Base-by-base conservation (phyloP, 495 filamentous ascomycete species). In the Penicillium pancosmium region DNA sequence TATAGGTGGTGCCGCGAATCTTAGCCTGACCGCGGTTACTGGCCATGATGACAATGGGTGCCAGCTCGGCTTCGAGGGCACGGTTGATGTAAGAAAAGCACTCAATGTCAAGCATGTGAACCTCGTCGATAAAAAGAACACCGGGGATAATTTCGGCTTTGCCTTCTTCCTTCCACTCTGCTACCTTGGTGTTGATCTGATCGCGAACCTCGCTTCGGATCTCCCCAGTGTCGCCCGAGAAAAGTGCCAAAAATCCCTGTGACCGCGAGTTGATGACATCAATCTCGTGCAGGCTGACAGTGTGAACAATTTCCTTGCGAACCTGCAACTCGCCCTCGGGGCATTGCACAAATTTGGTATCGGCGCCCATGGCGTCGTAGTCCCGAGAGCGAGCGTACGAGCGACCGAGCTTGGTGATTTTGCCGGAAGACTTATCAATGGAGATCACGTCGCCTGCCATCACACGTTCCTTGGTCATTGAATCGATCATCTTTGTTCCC, bases 41-140 rank as follows among this genome's bases (percentile, higher is more conserved):
- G n/a, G 94, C 94, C 92, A 99, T 97, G 74, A 99, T 98, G 72
- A 99, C 93, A 67, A 99, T 94, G 34, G 94, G 94, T 2, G 93
- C 91, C 16, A 99, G 82, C 61, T 97, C 92, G 21, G 88, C 89
- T 71, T 99, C 94, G 21, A 98, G 81, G 5, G 94, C 94, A 27
- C 95, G 90, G 80, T 99, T 99, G 80, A 99, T 88, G 80, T 92
- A 99, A 44, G 91, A 93, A 78, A 96, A 99, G 78, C 94, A 97
- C 68, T 99, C 94, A 61, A 97, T 96, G 71, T 99, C 94, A 18
- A 99, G 88, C 94, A 98, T 98, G 79, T 99, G 94, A 2, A 99
- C 93, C 76, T 99, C 94, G 66, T 99, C 94, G 65, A 99, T 96
- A 80, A 99, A 99, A 10, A 99, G 79, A 18, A 99, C 94, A 50